Conservation (phyloP, 495 filamentous ascomycete genomes). For the Trichoderma erinaceum region DNA sequence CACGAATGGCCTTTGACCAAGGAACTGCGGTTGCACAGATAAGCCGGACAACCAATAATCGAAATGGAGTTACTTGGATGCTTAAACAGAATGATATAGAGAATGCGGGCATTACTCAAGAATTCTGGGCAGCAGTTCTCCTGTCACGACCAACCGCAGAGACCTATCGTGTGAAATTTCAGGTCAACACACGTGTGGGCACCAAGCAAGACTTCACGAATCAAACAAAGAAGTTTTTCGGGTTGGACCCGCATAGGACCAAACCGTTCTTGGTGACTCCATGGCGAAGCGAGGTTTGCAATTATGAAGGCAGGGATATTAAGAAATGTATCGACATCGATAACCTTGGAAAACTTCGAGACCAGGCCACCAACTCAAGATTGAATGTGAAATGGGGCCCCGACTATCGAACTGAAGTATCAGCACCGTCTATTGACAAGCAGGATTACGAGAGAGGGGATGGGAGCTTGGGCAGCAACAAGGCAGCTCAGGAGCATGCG, state of each 20-base stretch:
- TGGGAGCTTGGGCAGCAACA: no score
- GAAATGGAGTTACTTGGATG: neutral
- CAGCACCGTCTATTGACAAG: neutral
- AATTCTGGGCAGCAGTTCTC: slow-evolving; percentile 6
- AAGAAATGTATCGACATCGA: neutral
- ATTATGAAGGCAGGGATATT: neutral
- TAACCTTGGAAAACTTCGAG: neutral
- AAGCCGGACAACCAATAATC: neutral
- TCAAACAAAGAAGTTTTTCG: neutral
- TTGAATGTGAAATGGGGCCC: neutral
- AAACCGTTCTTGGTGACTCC: neutral
- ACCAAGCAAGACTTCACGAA: neutral
- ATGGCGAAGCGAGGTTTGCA: neutral
- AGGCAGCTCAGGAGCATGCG: no score
- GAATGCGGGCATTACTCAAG: neutral
- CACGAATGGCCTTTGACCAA: neutral
- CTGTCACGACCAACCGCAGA: neutral
- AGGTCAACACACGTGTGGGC: neutral
- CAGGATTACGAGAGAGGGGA: no score
- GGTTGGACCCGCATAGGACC: neutral
- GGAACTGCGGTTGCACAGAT: neutral
- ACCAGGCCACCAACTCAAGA: neutral
- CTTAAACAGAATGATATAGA: neutral
- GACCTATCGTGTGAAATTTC: neutral
- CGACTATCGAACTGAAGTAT: neutral